Evolutionary conservation across 2,329 filamentous ascomycete species (phyloP).

Genomic region (Epichloe gansuensis): DNA sequence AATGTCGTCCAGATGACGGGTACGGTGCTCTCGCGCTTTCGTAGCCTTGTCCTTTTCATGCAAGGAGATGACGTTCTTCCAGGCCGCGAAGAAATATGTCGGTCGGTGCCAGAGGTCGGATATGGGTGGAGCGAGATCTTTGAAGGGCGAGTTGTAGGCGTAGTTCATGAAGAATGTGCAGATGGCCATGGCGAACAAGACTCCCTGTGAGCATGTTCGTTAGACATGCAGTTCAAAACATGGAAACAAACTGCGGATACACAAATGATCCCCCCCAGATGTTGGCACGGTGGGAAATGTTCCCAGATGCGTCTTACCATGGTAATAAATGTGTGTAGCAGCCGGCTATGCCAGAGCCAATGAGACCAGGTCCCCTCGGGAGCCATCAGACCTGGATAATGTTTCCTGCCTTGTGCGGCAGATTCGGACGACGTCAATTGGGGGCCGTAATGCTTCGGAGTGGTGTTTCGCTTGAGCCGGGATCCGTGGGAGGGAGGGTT

Average conservation of each 20-base stretch:
- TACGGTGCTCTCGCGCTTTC: conserved; percentile 58
- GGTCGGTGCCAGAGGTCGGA: conserved; percentile 61
- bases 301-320: conserved; percentile 43
- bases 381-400: conserved; percentile 85
- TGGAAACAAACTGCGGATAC: not conserved
- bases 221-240: not conserved
- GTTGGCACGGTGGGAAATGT: conserved; percentile 1
- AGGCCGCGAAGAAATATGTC: conserved; percentile 50
- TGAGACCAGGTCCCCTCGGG: conserved; percentile 70
- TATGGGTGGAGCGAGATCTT: conserved; percentile 61
- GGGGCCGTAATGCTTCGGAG: conserved; percentile 64
- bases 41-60: conserved; percentile 61
- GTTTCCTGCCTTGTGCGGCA: conserved; percentile 51
- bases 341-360: conserved; percentile 69
- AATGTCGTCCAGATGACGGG: conserved; percentile 69
- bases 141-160: conserved; percentile 64
- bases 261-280: not conserved
- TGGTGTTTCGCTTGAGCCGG: conserved; percentile 43
- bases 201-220: conserved; percentile 32
- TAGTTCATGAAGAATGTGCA: conserved; percentile 72
- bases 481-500: conserved; percentile 82
- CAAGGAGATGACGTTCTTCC: conserved; percentile 61
- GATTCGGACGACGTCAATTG: conserved; percentile 53
- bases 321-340: conserved; percentile 71
- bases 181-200: conserved; percentile 55